A percentile compares a stretch with the other conserved stretches of the same genome.
Conservation (phyloP, 2,329 filamentous ascomycete species). For the Penicillium palitans region DNA sequence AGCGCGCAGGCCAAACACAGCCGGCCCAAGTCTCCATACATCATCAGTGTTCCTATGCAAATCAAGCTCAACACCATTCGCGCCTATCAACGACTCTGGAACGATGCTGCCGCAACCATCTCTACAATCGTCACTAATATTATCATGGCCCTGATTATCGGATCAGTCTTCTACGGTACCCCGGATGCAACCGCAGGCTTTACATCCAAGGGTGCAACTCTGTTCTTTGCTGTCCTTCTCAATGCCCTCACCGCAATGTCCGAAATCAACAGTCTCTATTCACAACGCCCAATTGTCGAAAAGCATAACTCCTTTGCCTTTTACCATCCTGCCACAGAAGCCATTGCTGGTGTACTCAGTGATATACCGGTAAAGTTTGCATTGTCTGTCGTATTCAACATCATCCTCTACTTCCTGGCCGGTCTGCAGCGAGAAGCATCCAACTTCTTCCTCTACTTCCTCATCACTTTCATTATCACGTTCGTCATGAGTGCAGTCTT, state of each 20-base stretch:
- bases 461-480: conserved; percentile 72
- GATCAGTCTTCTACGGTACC: conserved; percentile 78
- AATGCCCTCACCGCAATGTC: conserved; percentile 67
- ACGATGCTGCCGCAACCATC: conserved; percentile 71
- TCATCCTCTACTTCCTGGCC: conserved; percentile 82
- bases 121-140: conserved; percentile 65
- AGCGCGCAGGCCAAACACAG: conserved; percentile 42
- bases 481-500: conserved; percentile 83
- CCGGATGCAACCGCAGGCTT: conserved; percentile 65
- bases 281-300: conserved; percentile 28
- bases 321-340: conserved; percentile 28
- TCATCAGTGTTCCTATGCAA: conserved; percentile 70
- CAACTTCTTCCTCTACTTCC: conserved; percentile 81
- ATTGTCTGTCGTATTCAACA: conserved; percentile 73
- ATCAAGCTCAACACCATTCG: conserved; percentile 75
- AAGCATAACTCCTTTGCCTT: conserved; percentile 35
- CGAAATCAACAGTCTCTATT: conserved; percentile 45
- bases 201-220: conserved; percentile 70
- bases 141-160: conserved; percentile 72
- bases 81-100: conserved; percentile 71
- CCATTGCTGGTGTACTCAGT: conserved; percentile 20
- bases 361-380: conserved; percentile 70
- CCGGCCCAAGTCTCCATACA: conserved; percentile 73
- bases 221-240: conserved; percentile 85
- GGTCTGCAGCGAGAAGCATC: conserved; percentile 71